Conservation (phyloP, 2,329 filamentous ascomycete genomes). For the Beauveria rudraprayagi region DNA sequence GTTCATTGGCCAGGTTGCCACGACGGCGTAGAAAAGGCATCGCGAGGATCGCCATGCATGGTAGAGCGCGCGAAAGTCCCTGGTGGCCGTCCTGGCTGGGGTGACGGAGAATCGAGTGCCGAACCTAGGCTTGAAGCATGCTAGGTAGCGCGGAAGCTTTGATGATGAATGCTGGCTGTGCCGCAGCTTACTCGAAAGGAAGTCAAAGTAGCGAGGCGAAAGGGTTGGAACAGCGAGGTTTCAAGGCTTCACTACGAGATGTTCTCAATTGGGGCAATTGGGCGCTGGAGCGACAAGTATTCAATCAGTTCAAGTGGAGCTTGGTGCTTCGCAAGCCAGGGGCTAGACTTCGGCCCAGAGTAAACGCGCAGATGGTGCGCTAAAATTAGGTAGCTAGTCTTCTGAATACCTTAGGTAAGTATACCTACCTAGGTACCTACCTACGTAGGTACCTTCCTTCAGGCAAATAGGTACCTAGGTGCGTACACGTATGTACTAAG, state of each 20-base stretch:
- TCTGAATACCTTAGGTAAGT: no score
- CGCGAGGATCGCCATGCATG: slow-evolving; percentile 31
- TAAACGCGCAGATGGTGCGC: background rate
- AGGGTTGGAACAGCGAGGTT: background rate
- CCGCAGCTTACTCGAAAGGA: background rate
- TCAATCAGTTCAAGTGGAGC: slow-evolving; percentile 2
- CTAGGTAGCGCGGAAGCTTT: background rate
- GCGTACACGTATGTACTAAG: no score
- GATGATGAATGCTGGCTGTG: background rate
- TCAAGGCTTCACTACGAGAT: background rate
- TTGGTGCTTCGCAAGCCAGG: slow-evolving; percentile 10
- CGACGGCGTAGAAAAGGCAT: slow-evolving; percentile 57
- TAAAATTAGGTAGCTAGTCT: background rate
- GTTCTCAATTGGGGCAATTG: slow-evolving; percentile 1
- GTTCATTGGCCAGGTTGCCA: slow-evolving; percentile 51
- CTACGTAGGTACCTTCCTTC: no score
- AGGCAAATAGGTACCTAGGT: no score
- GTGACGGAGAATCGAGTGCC: background rate
- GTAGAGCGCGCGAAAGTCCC: slow-evolving; percentile 17
- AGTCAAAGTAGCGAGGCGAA: background rate
- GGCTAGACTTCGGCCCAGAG: background rate
- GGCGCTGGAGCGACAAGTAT: background rate
- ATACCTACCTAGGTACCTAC: background rate
- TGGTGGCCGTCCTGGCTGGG: slow-evolving; percentile 8
- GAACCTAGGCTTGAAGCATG: background rate